Base-by-base conservation (phyloP, 1,284 basidiomycete genomes). In the Trichosporon ovoides region DNA sequence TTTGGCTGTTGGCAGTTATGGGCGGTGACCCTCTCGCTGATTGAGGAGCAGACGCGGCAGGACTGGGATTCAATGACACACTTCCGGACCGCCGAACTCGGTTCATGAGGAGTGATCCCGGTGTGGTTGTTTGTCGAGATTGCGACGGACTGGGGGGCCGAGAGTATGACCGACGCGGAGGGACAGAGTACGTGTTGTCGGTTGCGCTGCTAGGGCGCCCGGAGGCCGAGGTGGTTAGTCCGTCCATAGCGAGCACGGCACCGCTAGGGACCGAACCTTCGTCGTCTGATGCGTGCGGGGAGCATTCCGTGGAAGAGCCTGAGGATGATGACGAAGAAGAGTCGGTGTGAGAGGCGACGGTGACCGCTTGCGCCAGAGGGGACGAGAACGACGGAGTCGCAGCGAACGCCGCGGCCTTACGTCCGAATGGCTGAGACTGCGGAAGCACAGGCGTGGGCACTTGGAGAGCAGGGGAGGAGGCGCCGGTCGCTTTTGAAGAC, bases 351-450 rank as follows among this genome's bases (percentile, higher is more conserved):
- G 63, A 62, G 0, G 71, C 72, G 1, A 75, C 73, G 2, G 70
- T 75, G 37, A 72, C 69, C 0, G 73, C 73, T 52, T 73, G 70
- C 7, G 73, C 73, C 1, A 77, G 63, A 1, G 75, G 75, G 0
- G 73, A 75, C 5, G 75, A 74, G 57, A 76, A 76, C 0, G 74
- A 75, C 2, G 75, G 75, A 0, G 74, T 75, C 0, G 75, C 71
- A 2, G 67, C 74, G 57, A 76, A 77, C 3, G 64, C 65, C 2
- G 65, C 65, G 49, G 70, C 67, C 56, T 71, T 73, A 38, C 72
- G 66, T 43, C 68, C 69, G 43, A 68, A 66, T 1, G 68, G 60
- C 58, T 52, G 28, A 20, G 62, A 49, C 20, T 68, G 67, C 0
- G 71, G 66, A 55, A 37, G 64, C 56, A 37, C 43, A 38, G 55